Conservation (phyloP, 2,329 filamentous ascomycete species). For the Diaporthe australafricana region DNA sequence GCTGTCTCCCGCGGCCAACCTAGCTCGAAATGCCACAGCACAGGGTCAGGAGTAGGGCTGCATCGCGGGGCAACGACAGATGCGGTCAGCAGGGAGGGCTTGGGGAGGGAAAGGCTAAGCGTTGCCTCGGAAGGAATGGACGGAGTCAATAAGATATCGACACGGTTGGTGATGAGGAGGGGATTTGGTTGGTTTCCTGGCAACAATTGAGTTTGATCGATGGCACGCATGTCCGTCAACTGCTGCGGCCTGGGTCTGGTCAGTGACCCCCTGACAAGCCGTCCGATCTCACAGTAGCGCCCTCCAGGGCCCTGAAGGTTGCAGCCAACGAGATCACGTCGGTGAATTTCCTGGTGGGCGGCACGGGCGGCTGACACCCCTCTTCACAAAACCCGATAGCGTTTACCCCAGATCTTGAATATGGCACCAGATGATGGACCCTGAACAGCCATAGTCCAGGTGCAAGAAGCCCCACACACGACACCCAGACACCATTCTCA, state of each 20-base stretch:
- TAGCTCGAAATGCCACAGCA: not conserved
- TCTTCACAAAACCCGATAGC: not conserved
- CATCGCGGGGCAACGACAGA: not conserved
- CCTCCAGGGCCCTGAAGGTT: constrained; percentile 11
- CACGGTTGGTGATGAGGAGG: not conserved
- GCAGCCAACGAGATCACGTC: constrained; percentile 25
- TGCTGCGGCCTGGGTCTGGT: too few species aligned
- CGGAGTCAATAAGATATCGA: too few species aligned
- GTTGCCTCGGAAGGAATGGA: not conserved
- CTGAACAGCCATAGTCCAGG: not conserved
- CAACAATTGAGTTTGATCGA: too few species aligned
- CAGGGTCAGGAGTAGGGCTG: not conserved
- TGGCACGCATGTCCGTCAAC: not conserved
- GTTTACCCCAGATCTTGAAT: constrained; percentile 9
- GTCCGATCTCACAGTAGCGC: constrained; percentile 13
- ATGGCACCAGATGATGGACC: not conserved
- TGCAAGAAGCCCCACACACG: constrained; percentile 1
- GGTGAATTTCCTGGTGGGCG: constrained; percentile 1
- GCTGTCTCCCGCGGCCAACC: not conserved
- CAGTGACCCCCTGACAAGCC: constrained; percentile 10
- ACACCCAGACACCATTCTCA: too few species aligned
- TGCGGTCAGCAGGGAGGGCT: constrained; percentile 4
- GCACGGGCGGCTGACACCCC: constrained; percentile 23
- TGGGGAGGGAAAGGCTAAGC: not conserved
- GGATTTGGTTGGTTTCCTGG: not conserved